Percentiles rank a stretch among this genome's conserved stretches.
These are phyloP conservation scores for Penicillium thymicola DNA, from an alignment of 2,329 filamentous ascomycete species.

Conservation along the genomic window DNA sequence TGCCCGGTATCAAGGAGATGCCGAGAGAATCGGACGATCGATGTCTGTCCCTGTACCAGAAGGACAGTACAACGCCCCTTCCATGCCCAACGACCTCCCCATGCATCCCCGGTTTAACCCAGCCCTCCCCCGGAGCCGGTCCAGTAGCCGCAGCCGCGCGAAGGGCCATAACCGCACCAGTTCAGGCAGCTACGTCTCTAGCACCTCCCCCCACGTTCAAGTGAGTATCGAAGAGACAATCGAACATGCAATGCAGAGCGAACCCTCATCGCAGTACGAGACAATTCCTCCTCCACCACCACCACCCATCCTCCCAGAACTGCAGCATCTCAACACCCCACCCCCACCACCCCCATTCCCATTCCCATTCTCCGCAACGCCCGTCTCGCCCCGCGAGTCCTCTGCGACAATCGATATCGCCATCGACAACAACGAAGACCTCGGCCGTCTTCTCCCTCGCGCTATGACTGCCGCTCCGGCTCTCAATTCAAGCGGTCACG, in stretches of 20 bases:
- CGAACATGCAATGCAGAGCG: conserved; percentile 32
- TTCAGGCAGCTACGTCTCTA: conserved; percentile 25
- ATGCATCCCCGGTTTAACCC: conserved; percentile 43
- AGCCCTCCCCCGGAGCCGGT: conserved; percentile 39
- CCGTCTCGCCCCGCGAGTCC: conserved; percentile 33
- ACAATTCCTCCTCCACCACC: conserved; percentile 21
- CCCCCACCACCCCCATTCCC: conserved; percentile 52
- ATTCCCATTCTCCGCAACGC: conserved; percentile 32
- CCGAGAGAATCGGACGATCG: conserved; percentile 36
- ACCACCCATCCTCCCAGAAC: conserved; percentile 55
- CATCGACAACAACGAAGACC: conserved; percentile 41
- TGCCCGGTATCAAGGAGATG: conserved; percentile 38
- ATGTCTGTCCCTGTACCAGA: conserved; percentile 40
- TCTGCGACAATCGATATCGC: conserved; percentile 41
- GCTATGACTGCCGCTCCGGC: conserved; percentile 38
- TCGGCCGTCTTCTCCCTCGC: conserved; percentile 35
- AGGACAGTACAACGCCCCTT: conserved; percentile 16
- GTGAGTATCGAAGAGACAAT: conserved; percentile 56
- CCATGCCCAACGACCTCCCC: conserved; percentile 33
- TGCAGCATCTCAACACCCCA: conserved; percentile 58
- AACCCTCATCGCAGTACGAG: conserved; percentile 15
- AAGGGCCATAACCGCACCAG: conserved; percentile 30
- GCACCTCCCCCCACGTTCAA: conserved; percentile 40
- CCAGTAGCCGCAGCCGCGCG: conserved; percentile 38
- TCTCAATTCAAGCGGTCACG: conserved; percentile 10